Percentiles rank a stretch among this genome's conserved stretches.
These are phyloP conservation scores for Pichia sp. DNA, from an alignment of 1,139 yeast genomes.

Conservation along the genomic window DNA sequence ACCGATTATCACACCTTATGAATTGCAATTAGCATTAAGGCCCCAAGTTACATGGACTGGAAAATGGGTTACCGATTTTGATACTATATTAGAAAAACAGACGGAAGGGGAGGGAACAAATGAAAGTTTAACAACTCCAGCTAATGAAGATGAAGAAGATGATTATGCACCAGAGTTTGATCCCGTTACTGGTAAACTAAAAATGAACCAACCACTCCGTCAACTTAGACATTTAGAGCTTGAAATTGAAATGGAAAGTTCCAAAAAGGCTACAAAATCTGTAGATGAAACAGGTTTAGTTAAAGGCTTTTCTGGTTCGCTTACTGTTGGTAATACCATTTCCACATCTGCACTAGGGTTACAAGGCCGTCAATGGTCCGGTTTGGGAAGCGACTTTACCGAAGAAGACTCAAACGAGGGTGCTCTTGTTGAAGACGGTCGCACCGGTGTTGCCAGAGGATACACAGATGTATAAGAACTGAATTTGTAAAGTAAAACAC, in stretches of 20 bases:
- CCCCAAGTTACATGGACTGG: slow-evolving; percentile 85
- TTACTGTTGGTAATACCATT: slow-evolving; percentile 68
- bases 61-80: slow-evolving; percentile 82
- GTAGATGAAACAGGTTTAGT: slow-evolving; percentile 37
- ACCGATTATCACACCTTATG: slow-evolving; percentile 93
- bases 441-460: slow-evolving; percentile 84
- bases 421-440: slow-evolving; percentile 74
- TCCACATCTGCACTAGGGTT: slow-evolving; percentile 82
- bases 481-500: background rate
- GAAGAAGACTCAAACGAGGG: slow-evolving; percentile 42
- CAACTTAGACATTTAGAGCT: slow-evolving; percentile 59
- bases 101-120: slow-evolving; percentile 27
- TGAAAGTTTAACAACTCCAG: slow-evolving; percentile 19
- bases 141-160: slow-evolving; percentile 37
- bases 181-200: slow-evolving; percentile 77
- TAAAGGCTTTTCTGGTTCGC: slow-evolving; percentile 50
- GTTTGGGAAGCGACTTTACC: slow-evolving; percentile 77
- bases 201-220: slow-evolving; percentile 69
- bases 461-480: slow-evolving; percentile 32
- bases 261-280: slow-evolving; percentile 11
- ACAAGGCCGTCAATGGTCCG: slow-evolving; percentile 78
- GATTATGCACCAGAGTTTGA: slow-evolving; percentile 80
- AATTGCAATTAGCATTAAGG: slow-evolving; percentile 69
- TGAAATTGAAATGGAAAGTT: slow-evolving; percentile 20
- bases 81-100: slow-evolving; percentile 37